Conservation (phyloP, 495 filamentous ascomycete species). For the Hyaloscypha bicolor region DNA sequence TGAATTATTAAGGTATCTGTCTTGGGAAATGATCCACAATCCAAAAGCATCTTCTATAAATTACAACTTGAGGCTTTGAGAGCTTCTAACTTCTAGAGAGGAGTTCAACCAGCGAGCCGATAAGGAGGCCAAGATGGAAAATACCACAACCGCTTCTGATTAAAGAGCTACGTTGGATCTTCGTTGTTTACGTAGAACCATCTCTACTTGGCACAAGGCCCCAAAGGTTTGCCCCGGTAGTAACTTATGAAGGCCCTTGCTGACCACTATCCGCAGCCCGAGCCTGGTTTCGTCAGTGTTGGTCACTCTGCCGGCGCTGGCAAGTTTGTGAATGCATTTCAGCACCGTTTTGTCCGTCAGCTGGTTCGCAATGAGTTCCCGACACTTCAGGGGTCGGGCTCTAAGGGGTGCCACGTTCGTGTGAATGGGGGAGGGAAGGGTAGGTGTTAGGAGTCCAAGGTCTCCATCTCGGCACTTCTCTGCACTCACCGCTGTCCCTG, state of each 20-base stretch:
- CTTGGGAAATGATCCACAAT: too few species aligned
- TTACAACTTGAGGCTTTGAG: too few species aligned
- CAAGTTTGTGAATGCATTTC: constrained; percentile 40
- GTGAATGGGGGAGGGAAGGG: too few species aligned
- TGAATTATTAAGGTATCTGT: too few species aligned
- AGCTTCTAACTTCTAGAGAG: constrained; percentile 10
- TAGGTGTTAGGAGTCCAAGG: too few species aligned
- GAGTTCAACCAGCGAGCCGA: constrained; percentile 38
- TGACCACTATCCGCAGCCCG: constrained; percentile 30
- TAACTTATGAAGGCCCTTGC: background rate
- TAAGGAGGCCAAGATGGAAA: constrained; percentile 40
- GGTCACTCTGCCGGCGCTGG: constrained; percentile 20
- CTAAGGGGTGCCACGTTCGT: too few species aligned
- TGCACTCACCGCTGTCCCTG: too few species aligned
- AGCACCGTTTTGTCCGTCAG: constrained; percentile 71
- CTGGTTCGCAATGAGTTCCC: constrained; percentile 67
- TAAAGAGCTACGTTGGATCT: constrained; percentile 62
- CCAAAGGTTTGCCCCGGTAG: constrained; percentile 11
- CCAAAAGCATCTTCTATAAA: too few species aligned
- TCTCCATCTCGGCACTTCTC: too few species aligned
- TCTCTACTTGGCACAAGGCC: constrained; percentile 51
- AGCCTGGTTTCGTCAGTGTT: constrained; percentile 43
- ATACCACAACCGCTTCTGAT: constrained; percentile 50
- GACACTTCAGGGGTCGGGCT: constrained; percentile 38
- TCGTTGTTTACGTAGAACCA: constrained; percentile 44